phyloP scores from a whole-genome alignment of 2,329 filamentous ascomycete genomes.

The Neopestalotiopsis clavispora region DNA sequence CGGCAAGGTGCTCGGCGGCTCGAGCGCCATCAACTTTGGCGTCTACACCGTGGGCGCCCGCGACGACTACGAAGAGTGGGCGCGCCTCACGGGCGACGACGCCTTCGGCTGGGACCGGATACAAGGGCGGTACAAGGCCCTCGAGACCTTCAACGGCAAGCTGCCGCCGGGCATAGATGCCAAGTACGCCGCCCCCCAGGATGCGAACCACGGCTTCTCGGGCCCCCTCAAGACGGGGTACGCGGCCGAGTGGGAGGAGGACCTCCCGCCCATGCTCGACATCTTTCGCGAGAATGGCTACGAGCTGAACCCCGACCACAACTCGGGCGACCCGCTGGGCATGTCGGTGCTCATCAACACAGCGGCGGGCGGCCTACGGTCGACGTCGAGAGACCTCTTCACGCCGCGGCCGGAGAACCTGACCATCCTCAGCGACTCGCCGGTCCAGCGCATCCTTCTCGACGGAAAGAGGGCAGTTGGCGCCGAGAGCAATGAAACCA shows the following conservation, averaged over 20 bases:
- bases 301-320: slow-evolving; percentile 57
- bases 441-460: slow-evolving; percentile 52
- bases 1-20: slow-evolving; percentile 56
- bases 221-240: slow-evolving; percentile 56
- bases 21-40: slow-evolving; percentile 59
- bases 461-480: slow-evolving; percentile 50
- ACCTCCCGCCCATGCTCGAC: slow-evolving; percentile 49
- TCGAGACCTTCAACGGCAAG: slow-evolving; percentile 58
- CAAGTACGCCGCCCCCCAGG: slow-evolving; percentile 52
- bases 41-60: slow-evolving; percentile 59
- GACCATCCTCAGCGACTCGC: slow-evolving; percentile 52
- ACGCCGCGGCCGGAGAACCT: slow-evolving; percentile 52
- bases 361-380: slow-evolving; percentile 50
- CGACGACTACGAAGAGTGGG: slow-evolving; percentile 69
- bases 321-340: slow-evolving; percentile 63
- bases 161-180: slow-evolving; percentile 40
- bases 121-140: slow-evolving; percentile 51
- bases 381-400: slow-evolving; percentile 57
- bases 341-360: slow-evolving; percentile 56
- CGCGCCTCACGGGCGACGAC: slow-evolving; percentile 58
- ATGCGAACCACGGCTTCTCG: slow-evolving; percentile 51
- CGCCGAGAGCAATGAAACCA: slow-evolving; percentile 45
- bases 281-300: slow-evolving; percentile 54
- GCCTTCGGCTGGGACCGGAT: slow-evolving; percentile 60
- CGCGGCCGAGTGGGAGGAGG: slow-evolving; percentile 52